Evolutionary conservation across 805 yeast genomes (phyloP).

Genomic region (Candida manassasensis): DNA sequence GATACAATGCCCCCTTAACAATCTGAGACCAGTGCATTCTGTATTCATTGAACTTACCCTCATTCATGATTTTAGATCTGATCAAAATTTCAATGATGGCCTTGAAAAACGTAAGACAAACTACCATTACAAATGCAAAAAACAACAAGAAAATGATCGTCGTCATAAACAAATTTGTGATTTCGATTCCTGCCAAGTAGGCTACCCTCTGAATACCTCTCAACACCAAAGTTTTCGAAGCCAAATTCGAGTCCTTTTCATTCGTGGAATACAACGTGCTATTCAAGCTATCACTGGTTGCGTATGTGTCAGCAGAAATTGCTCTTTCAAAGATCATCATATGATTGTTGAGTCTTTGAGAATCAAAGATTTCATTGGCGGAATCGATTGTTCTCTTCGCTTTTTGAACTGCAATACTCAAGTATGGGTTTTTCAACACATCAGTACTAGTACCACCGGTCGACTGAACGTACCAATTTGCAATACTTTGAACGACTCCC

Average conservation of each 20-base stretch:
- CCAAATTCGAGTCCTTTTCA: conserved; percentile 56
- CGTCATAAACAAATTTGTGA: conserved; percentile 81
- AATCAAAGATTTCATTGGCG: conserved; percentile 13
- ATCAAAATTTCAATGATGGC: conserved; percentile 61
- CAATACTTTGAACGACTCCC: conserved; percentile 72
- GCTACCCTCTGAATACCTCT: conserved; percentile 94
- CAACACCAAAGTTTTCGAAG: conserved; percentile 70
- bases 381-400: conserved; percentile 19
- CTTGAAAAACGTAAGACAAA: conserved; percentile 57
- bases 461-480: conserved; percentile 91
- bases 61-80: conserved; percentile 53
- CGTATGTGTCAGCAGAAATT: conserved; percentile 37
- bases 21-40: conserved; percentile 80
- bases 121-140: conserved; percentile 59
- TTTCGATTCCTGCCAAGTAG: conserved; percentile 76
- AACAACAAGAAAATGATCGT: conserved; percentile 80
- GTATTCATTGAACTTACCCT: conserved; percentile 67
- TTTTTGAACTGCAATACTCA: conserved; percentile 86
- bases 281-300: conserved; percentile 38
- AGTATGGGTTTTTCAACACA: conserved; percentile 56
- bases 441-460: conserved; percentile 89
- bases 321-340: conserved; percentile 12
- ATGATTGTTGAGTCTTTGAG: conserved; percentile 9
- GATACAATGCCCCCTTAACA: conserved; percentile 82
- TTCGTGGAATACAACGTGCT: conserved; percentile 58